These are phyloP conservation scores for Xylaria sp. DNA, from an alignment of 2,329 filamentous ascomycete species.

Conservation along the genomic window DNA sequence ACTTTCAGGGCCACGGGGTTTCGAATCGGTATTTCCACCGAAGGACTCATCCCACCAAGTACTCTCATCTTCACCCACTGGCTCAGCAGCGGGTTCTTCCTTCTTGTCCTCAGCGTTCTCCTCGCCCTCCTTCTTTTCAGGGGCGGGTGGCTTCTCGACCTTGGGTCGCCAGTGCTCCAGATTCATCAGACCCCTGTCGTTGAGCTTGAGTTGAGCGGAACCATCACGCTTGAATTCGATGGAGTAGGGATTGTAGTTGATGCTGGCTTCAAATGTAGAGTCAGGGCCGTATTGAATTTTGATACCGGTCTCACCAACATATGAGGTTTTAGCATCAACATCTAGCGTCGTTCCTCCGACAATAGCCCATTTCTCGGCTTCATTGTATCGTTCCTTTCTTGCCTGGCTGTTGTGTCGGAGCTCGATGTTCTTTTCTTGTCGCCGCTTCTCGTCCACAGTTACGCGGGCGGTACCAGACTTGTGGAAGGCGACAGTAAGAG, in stretches of 20 bases:
- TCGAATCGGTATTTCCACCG: slow-evolving; percentile 91
- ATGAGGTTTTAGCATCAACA: slow-evolving; percentile 70
- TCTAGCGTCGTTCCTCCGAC: slow-evolving; percentile 80
- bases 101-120: slow-evolving; percentile 54
- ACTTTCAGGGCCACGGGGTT: slow-evolving; percentile 93
- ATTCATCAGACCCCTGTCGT: slow-evolving; percentile 88
- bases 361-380: slow-evolving; percentile 83
- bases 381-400: slow-evolving; percentile 93
- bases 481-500: slow-evolving; percentile 85
- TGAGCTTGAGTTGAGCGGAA: slow-evolving; percentile 82
- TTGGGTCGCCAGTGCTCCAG: slow-evolving; percentile 95
- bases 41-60: slow-evolving; percentile 99
- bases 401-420: slow-evolving; percentile 82
- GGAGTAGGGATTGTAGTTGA: slow-evolving; percentile 81
- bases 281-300: slow-evolving; percentile 81
- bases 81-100: slow-evolving; percentile 44
- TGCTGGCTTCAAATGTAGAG: slow-evolving; percentile 78
- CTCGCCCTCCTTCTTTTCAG: slow-evolving; percentile 56
- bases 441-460: slow-evolving; percentile 87
- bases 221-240: slow-evolving; percentile 88
- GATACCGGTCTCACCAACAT: slow-evolving; percentile 69
- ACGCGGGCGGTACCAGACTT: slow-evolving; percentile 88
- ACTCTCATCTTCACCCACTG: slow-evolving; percentile 70
- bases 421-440: slow-evolving; percentile 86
- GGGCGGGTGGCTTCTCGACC: slow-evolving; percentile 63